Evolutionary conservation across 371 early-diverging fungal genomes (phyloP), one percentile per base, ranked within the genome.

Genomic region (Mucor velutinosus): DNA sequence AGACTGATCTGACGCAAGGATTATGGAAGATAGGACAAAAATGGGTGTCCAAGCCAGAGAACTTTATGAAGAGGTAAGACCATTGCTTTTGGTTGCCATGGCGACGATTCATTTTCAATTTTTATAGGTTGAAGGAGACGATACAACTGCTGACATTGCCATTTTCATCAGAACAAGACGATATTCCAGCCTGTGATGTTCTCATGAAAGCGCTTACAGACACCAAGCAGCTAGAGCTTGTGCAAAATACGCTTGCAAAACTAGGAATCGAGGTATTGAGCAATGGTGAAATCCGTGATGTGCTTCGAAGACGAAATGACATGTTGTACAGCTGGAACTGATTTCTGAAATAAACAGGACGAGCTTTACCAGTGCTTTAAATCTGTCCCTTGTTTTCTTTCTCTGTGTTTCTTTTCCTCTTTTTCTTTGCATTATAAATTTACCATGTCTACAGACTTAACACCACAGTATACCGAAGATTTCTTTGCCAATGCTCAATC

Each of bases 11-110:
- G 8, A 72, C 75, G 30, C 66, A 78, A 19, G 92, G 92, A 7
- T 60, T 90, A 57, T 86, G 86, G 80, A 84, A 82, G 25, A 60
- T 82, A 5, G 85, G 84, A 10, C 78, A 80, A 29, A 55, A 70
- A 23, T 86, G 84, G 84, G 75, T 85, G 17, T 75, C 71, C 14
- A 84, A 83, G 55, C 86, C 88, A 0, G 89, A 89, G 66, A 88
- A 85, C 63, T 85, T 84, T 10, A 81, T 71, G 29, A 76, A 71
- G 60, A 73, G 70, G 84, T 80, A 80, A 74, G 57, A 47, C 7
- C 37, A 1, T 8, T 49, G 4, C 30, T 45, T 10, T 2, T 30
- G 30, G 21, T 62, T 47, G n/a, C 35, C 25, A 51, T 51, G 51
- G 25, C 5, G 12, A 25, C n/a, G 12, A 25, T 23, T 51, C 8